Evolutionary conservation across 179 eudicot genomes (phyloP).

Genomic region (Beta lomatogona): DNA sequence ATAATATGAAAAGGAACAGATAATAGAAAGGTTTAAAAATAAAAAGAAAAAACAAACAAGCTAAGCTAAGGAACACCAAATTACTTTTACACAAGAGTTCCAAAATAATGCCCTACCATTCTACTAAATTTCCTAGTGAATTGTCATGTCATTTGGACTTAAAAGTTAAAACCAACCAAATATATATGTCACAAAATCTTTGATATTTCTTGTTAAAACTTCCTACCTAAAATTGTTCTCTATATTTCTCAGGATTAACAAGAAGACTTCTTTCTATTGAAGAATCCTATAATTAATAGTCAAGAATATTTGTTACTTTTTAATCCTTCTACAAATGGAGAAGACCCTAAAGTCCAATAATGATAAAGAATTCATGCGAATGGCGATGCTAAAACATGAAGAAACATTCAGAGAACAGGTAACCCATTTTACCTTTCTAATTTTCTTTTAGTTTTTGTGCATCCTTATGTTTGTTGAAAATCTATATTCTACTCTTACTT

Average conservation of each 20-base stretch:
- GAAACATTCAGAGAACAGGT: slow-evolving; percentile 92
- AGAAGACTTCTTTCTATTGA: neutral
- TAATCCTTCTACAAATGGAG: slow-evolving; percentile 39
- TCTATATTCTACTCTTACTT: no score
- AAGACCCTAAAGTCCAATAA: slow-evolving; percentile 37
- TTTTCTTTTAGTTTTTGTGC: neutral
- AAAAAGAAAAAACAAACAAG: neutral
- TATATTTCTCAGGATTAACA: slow-evolving; percentile 23
- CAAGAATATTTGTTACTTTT: neutral
- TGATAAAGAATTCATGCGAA: slow-evolving; percentile 76
- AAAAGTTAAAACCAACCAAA: slow-evolving; percentile 8
- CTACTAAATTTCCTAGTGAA: neutral
- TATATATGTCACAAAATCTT: slow-evolving; percentile 13
- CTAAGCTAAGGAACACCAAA: slow-evolving; percentile 11
- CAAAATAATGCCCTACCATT: slow-evolving; percentile 2
- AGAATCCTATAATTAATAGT: no score
- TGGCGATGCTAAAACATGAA: slow-evolving; percentile 96
- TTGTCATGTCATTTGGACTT: slow-evolving; percentile 8
- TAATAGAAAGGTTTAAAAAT: neutral
- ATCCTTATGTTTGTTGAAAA: neutral
- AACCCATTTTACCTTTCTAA: neutral
- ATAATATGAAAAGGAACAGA: neutral
- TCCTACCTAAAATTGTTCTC: slow-evolving; percentile 3
- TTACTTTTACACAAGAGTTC: neutral
- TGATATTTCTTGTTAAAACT: neutral